These are phyloP conservation scores for Albizia julibrissin DNA, from an alignment of 306 rosid species.

Conservation along the genomic window DNA sequence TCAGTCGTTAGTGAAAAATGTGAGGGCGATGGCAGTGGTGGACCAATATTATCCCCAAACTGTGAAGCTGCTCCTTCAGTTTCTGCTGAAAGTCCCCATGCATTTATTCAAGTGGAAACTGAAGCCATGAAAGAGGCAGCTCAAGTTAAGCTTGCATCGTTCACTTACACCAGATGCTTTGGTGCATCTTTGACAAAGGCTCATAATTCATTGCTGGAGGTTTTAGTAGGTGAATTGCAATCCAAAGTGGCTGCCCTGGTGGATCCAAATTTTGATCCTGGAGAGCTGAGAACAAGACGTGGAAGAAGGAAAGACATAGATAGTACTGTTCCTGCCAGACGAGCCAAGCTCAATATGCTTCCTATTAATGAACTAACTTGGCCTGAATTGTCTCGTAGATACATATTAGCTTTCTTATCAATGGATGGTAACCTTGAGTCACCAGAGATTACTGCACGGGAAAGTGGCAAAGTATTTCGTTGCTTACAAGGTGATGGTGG, in stretches of 20 bases:
- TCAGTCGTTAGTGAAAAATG: constrained; percentile 47
- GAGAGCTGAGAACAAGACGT: constrained; percentile 78
- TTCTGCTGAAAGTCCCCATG: constrained; percentile 50
- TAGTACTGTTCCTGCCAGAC: constrained; percentile 57
- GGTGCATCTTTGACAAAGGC: constrained; percentile 89
- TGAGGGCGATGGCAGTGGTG: constrained; percentile 49
- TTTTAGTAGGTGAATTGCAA: constrained; percentile 84
- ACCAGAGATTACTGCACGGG: constrained; percentile 80
- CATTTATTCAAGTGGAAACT: constrained; percentile 83
- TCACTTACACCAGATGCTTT: constrained; percentile 70
- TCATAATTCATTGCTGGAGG: constrained; percentile 78
- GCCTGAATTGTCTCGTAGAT: constrained; percentile 96
- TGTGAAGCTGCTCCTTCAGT: constrained; percentile 47
- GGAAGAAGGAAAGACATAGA: constrained; percentile 96
- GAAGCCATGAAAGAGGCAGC: constrained; percentile 83
- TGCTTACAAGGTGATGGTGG: constrained; percentile 99
- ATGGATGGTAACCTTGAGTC: constrained; percentile 97
- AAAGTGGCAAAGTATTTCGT: constrained; percentile 92
- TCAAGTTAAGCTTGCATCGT: constrained; percentile 68
- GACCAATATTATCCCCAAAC: constrained; percentile 39
- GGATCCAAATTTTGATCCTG: constrained; percentile 94
- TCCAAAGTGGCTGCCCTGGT: constrained; percentile 88
- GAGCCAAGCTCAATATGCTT: constrained; percentile 74
- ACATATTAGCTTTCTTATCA: constrained; percentile 77
- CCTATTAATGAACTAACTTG: constrained; percentile 95